Percentiles rank a stretch among this genome's conserved stretches.
phyloP scores from a whole-genome alignment of 2,329 filamentous ascomycete genomes.

The Dothistroma septosporum region DNA sequence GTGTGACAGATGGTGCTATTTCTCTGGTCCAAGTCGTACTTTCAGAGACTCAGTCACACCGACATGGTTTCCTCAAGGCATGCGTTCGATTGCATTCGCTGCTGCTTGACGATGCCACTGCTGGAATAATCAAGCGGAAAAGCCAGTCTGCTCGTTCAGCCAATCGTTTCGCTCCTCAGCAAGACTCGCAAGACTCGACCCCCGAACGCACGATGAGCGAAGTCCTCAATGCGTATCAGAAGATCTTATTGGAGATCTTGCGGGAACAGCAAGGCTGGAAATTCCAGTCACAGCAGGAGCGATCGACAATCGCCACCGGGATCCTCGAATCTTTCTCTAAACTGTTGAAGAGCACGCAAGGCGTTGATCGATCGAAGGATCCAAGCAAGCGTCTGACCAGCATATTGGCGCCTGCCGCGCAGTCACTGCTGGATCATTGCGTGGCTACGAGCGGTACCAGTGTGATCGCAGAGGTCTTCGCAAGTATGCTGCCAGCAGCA shows the following conservation, averaged over 20 bases:
- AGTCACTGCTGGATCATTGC: conserved; percentile 72
- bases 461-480: conserved; percentile 18
- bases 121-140: conserved; percentile 64
- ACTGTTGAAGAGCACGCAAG: conserved; percentile 68
- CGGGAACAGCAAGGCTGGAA: conserved; percentile 85
- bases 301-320: conserved; percentile 62
- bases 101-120: conserved; percentile 70
- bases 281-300: conserved; percentile 65
- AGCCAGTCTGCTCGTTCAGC: conserved; percentile 41
- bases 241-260: conserved; percentile 74
- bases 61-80: conserved; percentile 72
- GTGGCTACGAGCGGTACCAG: conserved; percentile 18
- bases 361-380: conserved; percentile 60
- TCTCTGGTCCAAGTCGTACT: conserved; percentile 73
- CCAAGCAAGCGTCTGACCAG: conserved; percentile 51
- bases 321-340: conserved; percentile 68
- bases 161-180: conserved; percentile 42
- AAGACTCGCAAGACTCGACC: conserved; percentile 61
- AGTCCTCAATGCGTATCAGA: conserved; percentile 67
- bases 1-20: conserved; percentile 69
- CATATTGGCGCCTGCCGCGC: conserved; percentile 67
- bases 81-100: conserved; percentile 70
- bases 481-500: conserved; percentile 19
- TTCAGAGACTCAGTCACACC: conserved; percentile 71
- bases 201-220: conserved; percentile 73